Evolutionary conservation across 192 early-diverging fungal species (phyloP).

Genomic region (Linnemannia zychae): DNA sequence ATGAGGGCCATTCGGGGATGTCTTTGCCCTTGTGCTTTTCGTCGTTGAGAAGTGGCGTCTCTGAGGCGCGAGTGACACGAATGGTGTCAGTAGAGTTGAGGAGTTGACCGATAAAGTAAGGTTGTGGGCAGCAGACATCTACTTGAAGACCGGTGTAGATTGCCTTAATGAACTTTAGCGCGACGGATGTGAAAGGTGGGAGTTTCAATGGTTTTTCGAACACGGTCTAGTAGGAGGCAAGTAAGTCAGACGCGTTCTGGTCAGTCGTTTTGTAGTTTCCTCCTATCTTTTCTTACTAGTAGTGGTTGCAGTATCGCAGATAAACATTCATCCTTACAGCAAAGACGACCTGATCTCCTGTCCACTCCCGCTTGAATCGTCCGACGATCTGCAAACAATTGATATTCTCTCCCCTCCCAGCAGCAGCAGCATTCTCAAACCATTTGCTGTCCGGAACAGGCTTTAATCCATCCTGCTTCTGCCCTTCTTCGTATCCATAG

Average conservation of each 20-base stretch:
- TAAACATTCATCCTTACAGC: background rate
- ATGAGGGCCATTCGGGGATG: conserved; percentile 10
- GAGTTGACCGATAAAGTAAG: conserved; percentile 23
- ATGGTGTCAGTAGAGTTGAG: conserved; percentile 27
- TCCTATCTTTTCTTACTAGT: too few relatives aligned
- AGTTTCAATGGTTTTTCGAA: conserved; percentile 29
- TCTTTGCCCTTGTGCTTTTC: conserved; percentile 3
- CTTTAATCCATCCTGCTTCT: conserved; percentile 23
- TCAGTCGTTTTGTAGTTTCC: too few relatives aligned
- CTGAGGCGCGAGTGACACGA: conserved; percentile 6
- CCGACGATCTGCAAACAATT: conserved; percentile 22
- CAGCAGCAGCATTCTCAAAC: conserved; percentile 26
- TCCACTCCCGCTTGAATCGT: conserved; percentile 45
- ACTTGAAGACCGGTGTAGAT: conserved; percentile 26
- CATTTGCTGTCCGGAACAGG: conserved; percentile 27
- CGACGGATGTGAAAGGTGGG: conserved; percentile 14
- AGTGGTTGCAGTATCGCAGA: background rate
- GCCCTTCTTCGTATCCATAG: conserved; percentile 30
- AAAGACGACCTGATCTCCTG: conserved; percentile 38
- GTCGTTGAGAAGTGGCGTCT: conserved; percentile 14
- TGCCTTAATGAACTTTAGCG: conserved; percentile 34
- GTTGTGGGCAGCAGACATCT: conserved; percentile 18
- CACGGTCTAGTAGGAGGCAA: background rate
- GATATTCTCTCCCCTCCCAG: background rate
- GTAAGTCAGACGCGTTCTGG: too few relatives aligned